phyloP scores from a whole-genome alignment of 441 rosid species.

The Hura crepitans region DNA sequence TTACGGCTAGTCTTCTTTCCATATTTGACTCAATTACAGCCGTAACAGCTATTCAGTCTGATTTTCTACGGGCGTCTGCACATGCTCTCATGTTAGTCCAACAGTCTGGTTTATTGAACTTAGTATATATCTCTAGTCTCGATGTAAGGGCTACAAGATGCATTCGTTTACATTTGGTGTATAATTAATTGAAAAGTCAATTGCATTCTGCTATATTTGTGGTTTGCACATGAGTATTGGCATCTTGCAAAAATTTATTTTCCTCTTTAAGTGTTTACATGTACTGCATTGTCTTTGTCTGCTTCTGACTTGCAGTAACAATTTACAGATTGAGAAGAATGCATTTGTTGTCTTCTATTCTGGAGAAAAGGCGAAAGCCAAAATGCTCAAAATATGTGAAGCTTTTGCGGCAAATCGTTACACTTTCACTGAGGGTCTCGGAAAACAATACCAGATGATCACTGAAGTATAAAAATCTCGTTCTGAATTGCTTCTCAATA shows the following conservation, averaged over 20 bases:
- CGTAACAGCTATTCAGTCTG: too few species aligned
- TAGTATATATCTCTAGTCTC: not conserved
- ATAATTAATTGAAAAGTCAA: not conserved
- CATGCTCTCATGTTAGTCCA: not conserved
- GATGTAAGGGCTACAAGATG: not conserved
- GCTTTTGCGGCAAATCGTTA: conserved; percentile 95
- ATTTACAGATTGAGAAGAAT: conserved; percentile 81
- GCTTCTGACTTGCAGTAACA: conserved; percentile 25
- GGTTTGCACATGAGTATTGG: conserved; percentile 6
- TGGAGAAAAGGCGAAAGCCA: conserved; percentile 80
- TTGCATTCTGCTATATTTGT: not conserved
- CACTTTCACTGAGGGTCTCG: conserved; percentile 69
- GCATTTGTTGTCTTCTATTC: conserved; percentile 75
- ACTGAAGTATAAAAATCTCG: conserved; percentile 44
- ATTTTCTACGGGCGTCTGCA: not conserved
- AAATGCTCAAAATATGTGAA: conserved; percentile 83
- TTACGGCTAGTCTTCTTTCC: too few species aligned
- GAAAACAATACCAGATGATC: conserved; percentile 60
- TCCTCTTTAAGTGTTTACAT: conserved; percentile 8
- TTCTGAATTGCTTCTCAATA: conserved; percentile 1
- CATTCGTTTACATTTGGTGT: not conserved
- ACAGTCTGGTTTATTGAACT: conserved; percentile 1
- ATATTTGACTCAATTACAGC: too few species aligned
- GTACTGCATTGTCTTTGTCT: conserved; percentile 6
- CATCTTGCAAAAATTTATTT: conserved; percentile 7